phyloP scores from a whole-genome alignment of 2,329 filamentous ascomycete species.

The Fusarium sp. region DNA sequence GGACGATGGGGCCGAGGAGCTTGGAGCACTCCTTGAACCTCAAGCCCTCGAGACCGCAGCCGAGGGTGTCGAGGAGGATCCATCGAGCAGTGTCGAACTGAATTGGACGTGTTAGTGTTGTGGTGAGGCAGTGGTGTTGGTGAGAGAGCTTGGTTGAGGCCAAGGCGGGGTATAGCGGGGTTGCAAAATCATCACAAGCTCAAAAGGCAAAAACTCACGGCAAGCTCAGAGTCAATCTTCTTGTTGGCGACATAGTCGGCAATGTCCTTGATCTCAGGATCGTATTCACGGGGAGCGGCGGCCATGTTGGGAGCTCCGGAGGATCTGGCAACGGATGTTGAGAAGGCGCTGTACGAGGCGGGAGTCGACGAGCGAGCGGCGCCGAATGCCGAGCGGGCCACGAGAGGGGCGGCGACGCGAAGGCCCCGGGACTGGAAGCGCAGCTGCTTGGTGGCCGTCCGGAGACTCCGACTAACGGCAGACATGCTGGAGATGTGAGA shows the following conservation, averaged over 20 bases:
- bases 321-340: conserved; percentile 60
- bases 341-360: conserved; percentile 57
- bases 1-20: conserved; percentile 90
- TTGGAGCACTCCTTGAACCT: conserved; percentile 97
- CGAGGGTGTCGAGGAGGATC: conserved; percentile 96
- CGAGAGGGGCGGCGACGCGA: conserved; percentile 52
- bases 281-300: conserved; percentile 73
- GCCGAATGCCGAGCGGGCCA: conserved; percentile 49
- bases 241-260: conserved; percentile 95
- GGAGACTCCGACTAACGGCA: conserved; percentile 65
- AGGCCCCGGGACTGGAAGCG: conserved; percentile 57
- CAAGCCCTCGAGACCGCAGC: conserved; percentile 95
- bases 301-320: conserved; percentile 64
- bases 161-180: conserved; percentile 39
- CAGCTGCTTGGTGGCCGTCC: conserved; percentile 66
- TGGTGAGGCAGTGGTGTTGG: conserved; percentile 1
- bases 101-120: conserved; percentile 19
- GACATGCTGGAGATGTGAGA: conserved; percentile 56
- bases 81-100: conserved; percentile 96
- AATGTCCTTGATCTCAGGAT: conserved; percentile 95
- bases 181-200: conserved; percentile 14
- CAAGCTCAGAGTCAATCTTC: conserved; percentile 89
- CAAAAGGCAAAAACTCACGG: conserved; percentile 70
- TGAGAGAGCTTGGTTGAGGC: not conserved
- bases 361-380: conserved; percentile 50